Percentiles rank a stretch among this genome's conserved stretches.
Evolutionary conservation across 2,329 filamentous ascomycete genomes (phyloP).

Genomic region (Fusarium algeriense): DNA sequence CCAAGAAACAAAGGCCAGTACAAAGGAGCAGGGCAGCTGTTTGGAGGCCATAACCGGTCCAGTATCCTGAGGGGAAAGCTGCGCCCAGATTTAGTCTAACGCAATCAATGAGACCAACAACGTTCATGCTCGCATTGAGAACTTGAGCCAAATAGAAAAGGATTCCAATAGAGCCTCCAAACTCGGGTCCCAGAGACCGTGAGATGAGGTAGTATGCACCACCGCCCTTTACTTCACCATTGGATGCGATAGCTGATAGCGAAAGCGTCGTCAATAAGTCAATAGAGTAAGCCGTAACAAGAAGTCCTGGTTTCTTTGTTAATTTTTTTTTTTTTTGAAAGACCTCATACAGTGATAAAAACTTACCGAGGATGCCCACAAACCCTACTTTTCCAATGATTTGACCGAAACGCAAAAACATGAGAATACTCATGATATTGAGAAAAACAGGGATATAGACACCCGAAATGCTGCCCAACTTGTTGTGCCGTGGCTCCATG

Average conservation of each 20-base stretch:
- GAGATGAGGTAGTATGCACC: conserved; percentile 93
- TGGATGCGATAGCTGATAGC: conserved; percentile 88
- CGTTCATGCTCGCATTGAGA: conserved; percentile 88
- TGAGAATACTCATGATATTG: conserved; percentile 90
- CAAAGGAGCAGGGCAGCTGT: conserved; percentile 78
- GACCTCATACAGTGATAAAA: not conserved
- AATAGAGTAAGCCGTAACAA: conserved; percentile 81
- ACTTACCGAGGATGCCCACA: conserved; percentile 80
- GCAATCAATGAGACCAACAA: conserved; percentile 87
- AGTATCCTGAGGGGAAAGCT: conserved; percentile 77
- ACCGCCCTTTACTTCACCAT: conserved; percentile 88
- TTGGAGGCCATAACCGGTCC: conserved; percentile 81
- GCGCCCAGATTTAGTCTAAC: conserved; percentile 79
- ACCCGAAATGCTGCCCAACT: conserved; percentile 81
- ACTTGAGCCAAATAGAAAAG: conserved; percentile 93
- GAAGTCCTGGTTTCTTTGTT: conserved; percentile 65
- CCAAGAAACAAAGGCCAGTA: conserved; percentile 80
- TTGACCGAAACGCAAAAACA: conserved; percentile 91
- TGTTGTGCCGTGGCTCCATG: conserved; percentile 60
- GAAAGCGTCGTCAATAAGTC: conserved; percentile 88
- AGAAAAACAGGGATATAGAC: conserved; percentile 91
- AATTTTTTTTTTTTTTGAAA: not conserved
- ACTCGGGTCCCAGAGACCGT: conserved; percentile 85
- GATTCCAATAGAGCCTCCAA: conserved; percentile 88
- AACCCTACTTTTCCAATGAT: conserved; percentile 85